phyloP scores from a whole-genome alignment of 2,329 filamentous ascomycete genomes.

The Drechslerella dactyloides region DNA sequence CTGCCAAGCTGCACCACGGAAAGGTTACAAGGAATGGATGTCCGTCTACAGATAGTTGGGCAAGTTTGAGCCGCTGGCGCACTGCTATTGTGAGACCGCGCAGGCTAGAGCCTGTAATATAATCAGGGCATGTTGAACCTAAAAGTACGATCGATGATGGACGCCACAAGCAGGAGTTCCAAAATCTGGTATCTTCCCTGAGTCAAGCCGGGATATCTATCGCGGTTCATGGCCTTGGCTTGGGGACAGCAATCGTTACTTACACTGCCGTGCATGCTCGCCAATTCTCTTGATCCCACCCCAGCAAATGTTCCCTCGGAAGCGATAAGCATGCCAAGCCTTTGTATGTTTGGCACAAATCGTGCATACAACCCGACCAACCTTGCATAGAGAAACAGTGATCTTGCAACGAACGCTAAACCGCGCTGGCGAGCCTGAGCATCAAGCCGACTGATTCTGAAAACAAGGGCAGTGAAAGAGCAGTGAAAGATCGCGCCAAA shows the following conservation, averaged over 20 bases:
- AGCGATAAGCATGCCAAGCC: not conserved
- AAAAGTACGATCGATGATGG: no score
- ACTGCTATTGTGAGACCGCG: no score
- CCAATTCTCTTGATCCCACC: not conserved
- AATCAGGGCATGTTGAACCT: no score
- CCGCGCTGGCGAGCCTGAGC: not conserved
- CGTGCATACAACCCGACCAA: not conserved
- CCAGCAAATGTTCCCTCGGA: not conserved
- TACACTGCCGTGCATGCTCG: no score
- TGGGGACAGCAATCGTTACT: no score
- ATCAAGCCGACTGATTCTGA: not conserved
- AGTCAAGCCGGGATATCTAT: no score
- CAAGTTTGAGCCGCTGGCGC: no score
- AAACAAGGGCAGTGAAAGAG: not conserved
- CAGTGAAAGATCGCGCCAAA: not conserved
- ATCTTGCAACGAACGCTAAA: not conserved
- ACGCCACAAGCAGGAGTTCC: no score
- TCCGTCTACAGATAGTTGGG: not conserved
- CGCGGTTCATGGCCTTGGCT: no score
- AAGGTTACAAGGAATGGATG: not conserved
- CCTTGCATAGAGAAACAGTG: not conserved
- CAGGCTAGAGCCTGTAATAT: no score
- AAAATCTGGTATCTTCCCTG: no score
- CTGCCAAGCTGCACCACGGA: conserved; percentile 3
- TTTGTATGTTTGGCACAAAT: conserved; percentile 1